A percentile compares a stretch with the other conserved stretches of the same genome.
Evolutionary conservation across 192 early-diverging fungal genomes (phyloP).

Genomic region (Gonapodya prolifera): DNA sequence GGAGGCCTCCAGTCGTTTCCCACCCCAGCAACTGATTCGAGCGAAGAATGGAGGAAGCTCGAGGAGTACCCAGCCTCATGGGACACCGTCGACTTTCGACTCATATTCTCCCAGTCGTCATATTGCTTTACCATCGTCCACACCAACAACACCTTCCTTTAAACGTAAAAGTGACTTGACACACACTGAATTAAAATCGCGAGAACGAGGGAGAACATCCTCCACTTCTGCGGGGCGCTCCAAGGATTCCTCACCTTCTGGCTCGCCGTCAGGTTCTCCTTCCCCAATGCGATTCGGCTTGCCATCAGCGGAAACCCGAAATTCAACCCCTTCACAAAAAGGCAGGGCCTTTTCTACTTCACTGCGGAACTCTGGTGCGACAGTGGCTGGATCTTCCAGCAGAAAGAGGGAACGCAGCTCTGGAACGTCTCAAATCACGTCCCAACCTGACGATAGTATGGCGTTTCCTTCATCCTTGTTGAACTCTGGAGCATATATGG

Average conservation of each 20-base stretch:
- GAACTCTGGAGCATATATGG: background rate
- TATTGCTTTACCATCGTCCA: background rate
- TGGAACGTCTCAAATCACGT: background rate
- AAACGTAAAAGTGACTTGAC: background rate
- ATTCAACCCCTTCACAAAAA: background rate
- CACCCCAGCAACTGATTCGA: background rate
- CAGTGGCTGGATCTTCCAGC: background rate
- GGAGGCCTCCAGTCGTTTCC: background rate
- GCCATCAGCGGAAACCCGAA: background rate
- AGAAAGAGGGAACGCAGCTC: background rate
- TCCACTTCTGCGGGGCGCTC: background rate
- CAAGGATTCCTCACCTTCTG: background rate
- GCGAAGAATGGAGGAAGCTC: too few relatives aligned
- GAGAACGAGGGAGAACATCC: background rate
- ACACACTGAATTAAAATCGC: background rate
- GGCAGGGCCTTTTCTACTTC: too few relatives aligned
- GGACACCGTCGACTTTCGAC: background rate
- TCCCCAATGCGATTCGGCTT: background rate
- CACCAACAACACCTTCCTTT: background rate
- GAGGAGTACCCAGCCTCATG: too few relatives aligned
- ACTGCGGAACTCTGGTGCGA: background rate
- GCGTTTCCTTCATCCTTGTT: background rate
- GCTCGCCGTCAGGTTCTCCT: background rate
- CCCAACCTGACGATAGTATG: background rate
- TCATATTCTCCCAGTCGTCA: background rate